A percentile compares a stretch with the other conserved stretches of the same genome.
Evolutionary conservation across 768 basidiomycete genomes (phyloP).

Genomic region (Wakefieldia striispora): DNA sequence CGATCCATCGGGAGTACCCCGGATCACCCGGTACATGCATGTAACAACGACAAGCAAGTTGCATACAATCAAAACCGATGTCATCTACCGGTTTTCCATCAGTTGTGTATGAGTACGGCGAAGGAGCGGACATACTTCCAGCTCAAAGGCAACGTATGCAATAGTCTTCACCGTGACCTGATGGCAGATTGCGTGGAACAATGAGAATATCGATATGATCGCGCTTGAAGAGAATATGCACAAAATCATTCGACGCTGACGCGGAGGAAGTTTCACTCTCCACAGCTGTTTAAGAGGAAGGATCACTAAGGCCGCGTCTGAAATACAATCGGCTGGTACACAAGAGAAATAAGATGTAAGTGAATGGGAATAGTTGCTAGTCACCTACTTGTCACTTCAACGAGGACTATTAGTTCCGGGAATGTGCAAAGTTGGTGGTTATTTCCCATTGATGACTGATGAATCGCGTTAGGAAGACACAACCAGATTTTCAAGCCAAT

Average conservation of each 20-base stretch:
- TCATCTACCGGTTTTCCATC: not conserved
- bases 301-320: not conserved
- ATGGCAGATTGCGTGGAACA: not conserved
- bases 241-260: conserved; percentile 1
- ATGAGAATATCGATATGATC: not conserved
- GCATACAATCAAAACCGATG: conserved; percentile 6
- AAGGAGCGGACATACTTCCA: not conserved
- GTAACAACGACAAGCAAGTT: conserved; percentile 16
- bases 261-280: not conserved
- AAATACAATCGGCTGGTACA: not conserved
- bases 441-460: not conserved
- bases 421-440: not conserved
- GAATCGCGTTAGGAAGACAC: not conserved
- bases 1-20: not conserved
- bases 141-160: not conserved
- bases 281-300: not conserved
- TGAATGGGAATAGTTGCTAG: not conserved
- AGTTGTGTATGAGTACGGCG: not conserved
- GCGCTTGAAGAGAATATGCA: not conserved
- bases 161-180: not conserved
- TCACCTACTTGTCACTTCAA: not conserved
- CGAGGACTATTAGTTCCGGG: not conserved
- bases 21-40: conserved; percentile 7
- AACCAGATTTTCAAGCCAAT: not conserved
- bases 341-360: not conserved